phyloP scores from a whole-genome alignment of 2,329 filamentous ascomycete species.

The Cercospora citrullina region DNA sequence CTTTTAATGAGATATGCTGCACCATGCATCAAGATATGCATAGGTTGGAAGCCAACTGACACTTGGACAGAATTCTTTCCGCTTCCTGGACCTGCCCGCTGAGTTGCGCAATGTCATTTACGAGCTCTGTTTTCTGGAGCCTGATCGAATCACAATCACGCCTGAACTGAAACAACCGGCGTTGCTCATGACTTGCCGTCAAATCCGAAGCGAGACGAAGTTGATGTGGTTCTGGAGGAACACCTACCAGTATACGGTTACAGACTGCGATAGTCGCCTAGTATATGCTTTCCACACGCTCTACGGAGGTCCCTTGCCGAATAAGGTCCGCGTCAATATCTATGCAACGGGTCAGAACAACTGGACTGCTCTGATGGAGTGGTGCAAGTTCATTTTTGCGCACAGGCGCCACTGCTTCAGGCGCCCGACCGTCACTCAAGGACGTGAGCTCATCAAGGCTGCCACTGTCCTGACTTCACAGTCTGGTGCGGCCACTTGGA shows the following conservation, averaged over 20 bases:
- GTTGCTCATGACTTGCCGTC: conserved; percentile 8
- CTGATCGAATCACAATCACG: neutral
- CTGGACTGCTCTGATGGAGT: neutral
- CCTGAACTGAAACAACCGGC: neutral
- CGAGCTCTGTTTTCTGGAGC: neutral
- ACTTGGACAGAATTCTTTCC: neutral
- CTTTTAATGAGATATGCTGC: too few species aligned
- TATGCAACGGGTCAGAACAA: neutral
- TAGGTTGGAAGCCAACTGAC: neutral
- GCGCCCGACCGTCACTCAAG: too few species aligned
- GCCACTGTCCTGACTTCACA: neutral
- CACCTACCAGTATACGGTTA: neutral
- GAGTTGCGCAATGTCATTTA: neutral
- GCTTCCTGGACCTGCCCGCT: neutral
- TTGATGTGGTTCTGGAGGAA: neutral
- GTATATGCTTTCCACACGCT: neutral
- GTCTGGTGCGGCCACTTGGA: neutral
- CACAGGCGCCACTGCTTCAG: neutral
- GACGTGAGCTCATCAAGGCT: too few species aligned
- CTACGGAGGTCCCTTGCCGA: neutral
- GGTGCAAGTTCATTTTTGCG: neutral
- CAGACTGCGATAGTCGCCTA: neutral
- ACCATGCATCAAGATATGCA: neutral
- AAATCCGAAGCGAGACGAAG: conserved; percentile 3
- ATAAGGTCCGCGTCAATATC: neutral